Conservation (phyloP, 192 early-diverging fungal species). For the Linderina pennispora region DNA sequence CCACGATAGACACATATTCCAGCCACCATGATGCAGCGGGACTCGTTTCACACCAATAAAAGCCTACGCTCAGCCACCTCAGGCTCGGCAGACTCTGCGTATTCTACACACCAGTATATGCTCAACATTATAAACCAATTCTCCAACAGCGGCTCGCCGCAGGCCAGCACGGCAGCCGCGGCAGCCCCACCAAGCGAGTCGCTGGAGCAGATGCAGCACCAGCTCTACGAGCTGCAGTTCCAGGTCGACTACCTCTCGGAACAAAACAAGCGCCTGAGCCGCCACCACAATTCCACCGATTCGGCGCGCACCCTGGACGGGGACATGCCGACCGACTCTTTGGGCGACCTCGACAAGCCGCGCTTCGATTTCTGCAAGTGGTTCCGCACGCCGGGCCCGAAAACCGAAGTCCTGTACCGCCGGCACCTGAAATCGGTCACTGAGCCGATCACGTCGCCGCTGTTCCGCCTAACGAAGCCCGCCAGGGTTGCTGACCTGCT, state of each 20-base stretch:
- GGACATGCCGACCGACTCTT: background rate
- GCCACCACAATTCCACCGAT: background rate
- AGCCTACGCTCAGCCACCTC: no score
- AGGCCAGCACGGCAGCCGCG: no score
- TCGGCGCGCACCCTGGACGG: slow-evolving; percentile 1
- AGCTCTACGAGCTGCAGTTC: slow-evolving; percentile 1
- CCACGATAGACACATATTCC: no score
- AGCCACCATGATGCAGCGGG: no score
- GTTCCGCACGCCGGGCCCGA: slow-evolving; percentile 14
- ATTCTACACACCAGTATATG: no score
- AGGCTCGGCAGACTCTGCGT: no score
- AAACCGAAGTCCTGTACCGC: slow-evolving; percentile 20
- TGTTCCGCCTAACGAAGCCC: slow-evolving; percentile 15
- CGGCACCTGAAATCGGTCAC: slow-evolving; percentile 5
- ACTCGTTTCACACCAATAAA: no score
- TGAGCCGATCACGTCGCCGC: slow-evolving; percentile 18
- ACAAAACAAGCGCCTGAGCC: background rate
- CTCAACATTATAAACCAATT: no score
- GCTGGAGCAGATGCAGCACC: background rate
- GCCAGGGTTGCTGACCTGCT: slow-evolving; percentile 19
- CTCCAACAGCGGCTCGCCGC: no score
- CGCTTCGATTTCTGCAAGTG: slow-evolving; percentile 26
- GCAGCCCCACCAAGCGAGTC: background rate
- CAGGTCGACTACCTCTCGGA: background rate
- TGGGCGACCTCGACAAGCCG: background rate